A percentile compares a stretch with the other conserved stretches of the same genome.
Conservation (phyloP, 2,329 filamentous ascomycete genomes). For the Fusarium dimerum region DNA sequence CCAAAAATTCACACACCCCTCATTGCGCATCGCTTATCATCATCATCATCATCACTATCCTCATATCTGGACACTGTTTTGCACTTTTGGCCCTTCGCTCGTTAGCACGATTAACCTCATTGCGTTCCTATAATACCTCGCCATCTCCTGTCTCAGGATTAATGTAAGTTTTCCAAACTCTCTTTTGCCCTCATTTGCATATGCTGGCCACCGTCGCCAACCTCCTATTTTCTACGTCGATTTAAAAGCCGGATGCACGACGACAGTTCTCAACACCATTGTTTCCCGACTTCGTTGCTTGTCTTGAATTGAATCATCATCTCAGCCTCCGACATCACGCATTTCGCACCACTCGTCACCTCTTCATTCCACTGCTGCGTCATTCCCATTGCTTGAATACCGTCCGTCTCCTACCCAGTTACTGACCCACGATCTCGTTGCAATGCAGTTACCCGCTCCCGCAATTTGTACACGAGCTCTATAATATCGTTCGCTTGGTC, state of each 20-base stretch:
- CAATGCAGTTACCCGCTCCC: slow-evolving; percentile 31
- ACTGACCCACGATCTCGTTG: slow-evolving; percentile 24
- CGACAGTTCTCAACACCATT: neutral
- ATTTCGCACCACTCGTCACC: neutral
- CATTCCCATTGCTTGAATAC: neutral
- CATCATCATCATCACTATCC: neutral
- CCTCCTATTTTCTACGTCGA: slow-evolving; percentile 24
- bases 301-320: neutral
- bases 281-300: neutral
- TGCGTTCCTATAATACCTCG: slow-evolving; percentile 26
- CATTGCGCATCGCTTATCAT: no score
- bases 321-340: slow-evolving; percentile 10
- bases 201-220: slow-evolving; percentile 32
- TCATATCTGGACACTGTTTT: neutral
- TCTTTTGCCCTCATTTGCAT: slow-evolving; percentile 30
- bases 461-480: slow-evolving; percentile 22
- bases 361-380: neutral
- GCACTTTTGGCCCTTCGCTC: slow-evolving; percentile 16
- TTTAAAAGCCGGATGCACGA: neutral
- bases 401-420: slow-evolving; percentile 8
- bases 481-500: slow-evolving; percentile 24
- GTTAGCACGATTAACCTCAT: slow-evolving; percentile 28
- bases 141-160: slow-evolving; percentile 32
- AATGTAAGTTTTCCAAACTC: slow-evolving; percentile 38
- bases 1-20: no score